phyloP scores from a whole-genome alignment of 2,329 filamentous ascomycete species.

The Aureobasidium mangrovei region DNA sequence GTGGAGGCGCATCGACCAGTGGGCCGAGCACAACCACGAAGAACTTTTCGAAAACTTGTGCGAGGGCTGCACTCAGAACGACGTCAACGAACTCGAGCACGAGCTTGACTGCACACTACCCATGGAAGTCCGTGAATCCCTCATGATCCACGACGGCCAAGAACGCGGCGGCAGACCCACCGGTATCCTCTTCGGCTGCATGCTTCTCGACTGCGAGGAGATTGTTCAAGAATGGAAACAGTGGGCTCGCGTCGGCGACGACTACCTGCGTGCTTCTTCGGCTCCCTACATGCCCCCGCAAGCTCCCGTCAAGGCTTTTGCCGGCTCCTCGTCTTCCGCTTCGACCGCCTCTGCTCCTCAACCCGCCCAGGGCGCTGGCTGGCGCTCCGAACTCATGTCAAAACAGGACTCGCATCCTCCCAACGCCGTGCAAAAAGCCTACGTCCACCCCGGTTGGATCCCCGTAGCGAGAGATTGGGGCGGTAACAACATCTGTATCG shows the following conservation, averaged over 20 bases:
- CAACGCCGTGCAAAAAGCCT: slow-evolving; percentile 80
- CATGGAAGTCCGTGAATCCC: slow-evolving; percentile 84
- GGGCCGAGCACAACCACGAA: slow-evolving; percentile 90
- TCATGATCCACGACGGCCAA: slow-evolving; percentile 90
- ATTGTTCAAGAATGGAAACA: slow-evolving; percentile 97
- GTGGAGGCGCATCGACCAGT: slow-evolving; percentile 88
- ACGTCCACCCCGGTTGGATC: slow-evolving; percentile 92
- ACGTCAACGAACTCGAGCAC: slow-evolving; percentile 94
- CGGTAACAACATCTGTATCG: slow-evolving; percentile 92
- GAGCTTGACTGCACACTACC: slow-evolving; percentile 90
- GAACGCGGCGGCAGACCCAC: slow-evolving; percentile 86
- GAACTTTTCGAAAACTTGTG: slow-evolving; percentile 90
- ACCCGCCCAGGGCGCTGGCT: slow-evolving; percentile 35
- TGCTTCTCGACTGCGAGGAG: slow-evolving; percentile 96
- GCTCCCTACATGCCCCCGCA: slow-evolving; percentile 50
- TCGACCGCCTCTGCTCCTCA: slow-evolving; percentile 49
- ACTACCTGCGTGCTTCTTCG: slow-evolving; percentile 52
- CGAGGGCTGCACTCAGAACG: slow-evolving; percentile 85
- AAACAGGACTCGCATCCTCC: slow-evolving; percentile 83
- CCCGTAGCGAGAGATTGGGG: slow-evolving; percentile 95
- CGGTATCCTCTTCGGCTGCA: slow-evolving; percentile 84
- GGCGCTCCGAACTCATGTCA: slow-evolving; percentile 76
- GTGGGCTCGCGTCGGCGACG: slow-evolving; percentile 87
- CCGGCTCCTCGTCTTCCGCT: slow-evolving; percentile 57
- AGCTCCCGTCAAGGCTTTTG: slow-evolving; percentile 62